A percentile compares a stretch with the other conserved stretches of the same genome.
Evolutionary conservation across 2,329 filamentous ascomycete genomes (phyloP).

Genomic region (Alternaria ventricosa): DNA sequence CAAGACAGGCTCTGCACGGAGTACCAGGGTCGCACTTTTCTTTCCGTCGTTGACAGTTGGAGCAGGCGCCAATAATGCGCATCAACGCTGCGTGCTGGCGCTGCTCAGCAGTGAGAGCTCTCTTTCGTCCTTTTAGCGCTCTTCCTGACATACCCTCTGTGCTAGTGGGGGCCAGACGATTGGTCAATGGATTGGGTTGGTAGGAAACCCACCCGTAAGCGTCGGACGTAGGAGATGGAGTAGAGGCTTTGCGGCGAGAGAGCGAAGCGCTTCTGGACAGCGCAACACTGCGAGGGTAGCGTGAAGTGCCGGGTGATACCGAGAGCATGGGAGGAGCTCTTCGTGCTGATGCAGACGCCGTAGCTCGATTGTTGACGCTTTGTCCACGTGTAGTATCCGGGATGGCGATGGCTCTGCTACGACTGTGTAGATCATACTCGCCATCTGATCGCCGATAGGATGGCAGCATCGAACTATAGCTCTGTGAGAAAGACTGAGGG

Average conservation of each 20-base stretch:
- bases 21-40: slow-evolving; percentile 50
- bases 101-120: slow-evolving; percentile 41
- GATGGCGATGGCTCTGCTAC: slow-evolving; percentile 38
- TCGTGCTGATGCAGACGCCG: slow-evolving; percentile 18
- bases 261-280: slow-evolving; percentile 38
- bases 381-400: slow-evolving; percentile 28
- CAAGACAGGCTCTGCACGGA: slow-evolving; percentile 48
- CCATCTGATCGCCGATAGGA: slow-evolving; percentile 19
- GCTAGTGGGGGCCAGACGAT: slow-evolving; percentile 39
- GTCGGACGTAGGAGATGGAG: slow-evolving; percentile 39
- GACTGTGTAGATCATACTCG: slow-evolving; percentile 13
- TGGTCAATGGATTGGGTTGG: slow-evolving; percentile 39
- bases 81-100: slow-evolving; percentile 46
- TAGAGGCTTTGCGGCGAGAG: slow-evolving; percentile 27
- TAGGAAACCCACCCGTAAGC: slow-evolving; percentile 46
- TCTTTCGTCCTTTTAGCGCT: slow-evolving; percentile 41
- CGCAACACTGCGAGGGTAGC: slow-evolving; percentile 26
- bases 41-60: slow-evolving; percentile 46
- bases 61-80: slow-evolving; percentile 44
- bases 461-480: slow-evolving; percentile 19
- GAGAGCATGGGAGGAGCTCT: slow-evolving; percentile 34
- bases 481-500: slow-evolving; percentile 28
- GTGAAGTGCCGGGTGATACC: slow-evolving; percentile 32
- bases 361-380: slow-evolving; percentile 15
- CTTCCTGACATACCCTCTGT: slow-evolving; percentile 34